A percentile compares a stretch with the other conserved stretches of the same genome.
Conservation (phyloP, 192 early-diverging fungal species). For the Thoreauomyces humboldtii region DNA sequence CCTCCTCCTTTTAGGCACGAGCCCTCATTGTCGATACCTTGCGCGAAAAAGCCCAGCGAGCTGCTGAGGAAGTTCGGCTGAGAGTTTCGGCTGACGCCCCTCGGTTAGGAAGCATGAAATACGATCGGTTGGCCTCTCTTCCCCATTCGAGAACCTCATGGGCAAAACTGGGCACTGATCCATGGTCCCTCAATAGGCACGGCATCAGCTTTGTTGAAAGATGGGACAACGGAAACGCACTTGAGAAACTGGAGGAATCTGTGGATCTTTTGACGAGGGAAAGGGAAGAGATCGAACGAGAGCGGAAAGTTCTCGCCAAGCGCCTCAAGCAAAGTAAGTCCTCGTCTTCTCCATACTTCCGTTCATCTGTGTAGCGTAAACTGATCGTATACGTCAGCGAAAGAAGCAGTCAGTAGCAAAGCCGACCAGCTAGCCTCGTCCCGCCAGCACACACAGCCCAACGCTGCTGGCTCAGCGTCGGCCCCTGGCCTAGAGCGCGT, state of each 20-base stretch:
- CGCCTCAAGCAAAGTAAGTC: conserved; percentile 15
- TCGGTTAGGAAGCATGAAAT: conserved; percentile 10
- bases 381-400: too few species aligned
- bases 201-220: conserved; percentile 27
- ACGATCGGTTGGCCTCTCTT: too few species aligned
- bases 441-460: neutral
- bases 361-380: too few species aligned
- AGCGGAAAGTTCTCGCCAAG: conserved; percentile 18
- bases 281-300: conserved; percentile 30
- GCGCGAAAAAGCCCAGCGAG: neutral
- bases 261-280: conserved; percentile 4
- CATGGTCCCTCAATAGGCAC: too few species aligned
- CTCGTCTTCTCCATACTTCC: too few species aligned
- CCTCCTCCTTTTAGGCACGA: conserved; percentile 9
- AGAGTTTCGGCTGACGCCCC: neutral
- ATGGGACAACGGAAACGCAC: conserved; percentile 31
- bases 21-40: neutral
- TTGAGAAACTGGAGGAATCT: conserved; percentile 16
- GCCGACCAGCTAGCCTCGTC: too few species aligned
- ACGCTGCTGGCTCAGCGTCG: neutral
- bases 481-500: neutral
- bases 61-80: neutral
- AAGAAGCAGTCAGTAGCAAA: too few species aligned
- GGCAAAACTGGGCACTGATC: neutral
- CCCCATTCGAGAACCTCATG: neutral